Conservation (phyloP, 345 rosid genomes). For the Ceriops decandra region DNA sequence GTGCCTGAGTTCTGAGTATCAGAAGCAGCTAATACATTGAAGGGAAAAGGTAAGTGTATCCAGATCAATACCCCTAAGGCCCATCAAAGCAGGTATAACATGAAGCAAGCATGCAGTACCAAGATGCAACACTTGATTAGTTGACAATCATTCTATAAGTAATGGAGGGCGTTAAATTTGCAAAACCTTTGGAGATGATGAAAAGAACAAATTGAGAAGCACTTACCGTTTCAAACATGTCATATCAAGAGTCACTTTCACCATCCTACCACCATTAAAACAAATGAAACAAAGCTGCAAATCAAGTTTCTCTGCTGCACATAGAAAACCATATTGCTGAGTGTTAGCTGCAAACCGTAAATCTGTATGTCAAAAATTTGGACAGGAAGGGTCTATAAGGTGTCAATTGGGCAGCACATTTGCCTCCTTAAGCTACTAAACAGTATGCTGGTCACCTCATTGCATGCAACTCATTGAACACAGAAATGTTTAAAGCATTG, state of each 20-base stretch:
- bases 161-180: not conserved
- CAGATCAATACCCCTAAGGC: not conserved
- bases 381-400: too few species aligned
- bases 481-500: too few species aligned
- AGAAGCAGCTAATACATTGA: not conserved
- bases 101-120: not conserved
- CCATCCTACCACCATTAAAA: slow-evolving; percentile 44
- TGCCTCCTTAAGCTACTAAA: too few species aligned
- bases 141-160: not conserved
- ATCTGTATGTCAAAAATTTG: not conserved
- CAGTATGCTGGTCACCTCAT: too few species aligned
- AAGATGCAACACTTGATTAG: not conserved
- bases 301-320: slow-evolving; percentile 65
- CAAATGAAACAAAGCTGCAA: slow-evolving; percentile 59
- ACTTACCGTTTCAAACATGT: slow-evolving; percentile 60
- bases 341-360: not conserved
- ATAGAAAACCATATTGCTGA: not conserved
- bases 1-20: too few species aligned
- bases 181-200: not conserved
- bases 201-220: not conserved
- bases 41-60: not conserved
- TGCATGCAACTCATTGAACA: too few species aligned
- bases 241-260: slow-evolving; percentile 52
- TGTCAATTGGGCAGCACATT: too few species aligned
- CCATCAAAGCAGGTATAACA: not conserved